A percentile compares a stretch with the other conserved stretches of the same genome.
phyloP scores from a whole-genome alignment of 2,329 filamentous ascomycete species.

The Sphaerostilbella broomeana region DNA sequence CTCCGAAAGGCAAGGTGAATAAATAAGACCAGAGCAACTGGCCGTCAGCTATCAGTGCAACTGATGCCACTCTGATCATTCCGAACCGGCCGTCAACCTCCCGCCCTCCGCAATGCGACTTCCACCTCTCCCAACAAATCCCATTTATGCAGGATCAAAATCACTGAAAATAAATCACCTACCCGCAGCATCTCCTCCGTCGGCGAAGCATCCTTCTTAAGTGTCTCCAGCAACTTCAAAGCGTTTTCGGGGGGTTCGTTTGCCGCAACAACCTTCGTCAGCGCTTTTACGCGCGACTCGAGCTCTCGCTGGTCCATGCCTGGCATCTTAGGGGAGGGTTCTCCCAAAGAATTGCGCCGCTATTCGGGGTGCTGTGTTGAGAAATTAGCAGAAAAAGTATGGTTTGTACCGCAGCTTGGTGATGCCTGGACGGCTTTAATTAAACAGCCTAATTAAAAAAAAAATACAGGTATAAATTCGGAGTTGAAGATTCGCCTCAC shows the following conservation, averaged over 20 bases:
- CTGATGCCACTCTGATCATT: background rate
- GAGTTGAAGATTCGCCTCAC: background rate
- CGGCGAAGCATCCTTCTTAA: slow-evolving; percentile 74
- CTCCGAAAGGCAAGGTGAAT: background rate
- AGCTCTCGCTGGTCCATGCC: slow-evolving; percentile 78
- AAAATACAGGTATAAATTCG: too few relatives aligned
- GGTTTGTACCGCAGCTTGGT: too few relatives aligned
- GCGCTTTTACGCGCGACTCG: slow-evolving; percentile 65
- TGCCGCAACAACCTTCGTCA: slow-evolving; percentile 69
- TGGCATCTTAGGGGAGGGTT: slow-evolving; percentile 14
- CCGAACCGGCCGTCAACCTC: background rate
- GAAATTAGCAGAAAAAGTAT: too few relatives aligned
- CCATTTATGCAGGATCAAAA: background rate
- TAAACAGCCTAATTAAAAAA: too few relatives aligned
- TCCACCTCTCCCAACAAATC: background rate
- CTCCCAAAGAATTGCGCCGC: too few relatives aligned
- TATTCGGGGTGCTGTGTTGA: too few relatives aligned
- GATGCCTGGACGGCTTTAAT: too few relatives aligned
- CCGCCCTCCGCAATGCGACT: too few relatives aligned
- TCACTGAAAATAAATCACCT: slow-evolving; percentile 16
- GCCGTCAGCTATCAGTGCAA: background rate
- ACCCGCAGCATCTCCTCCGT: slow-evolving; percentile 86
- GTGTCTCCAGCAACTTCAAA: slow-evolving; percentile 64
- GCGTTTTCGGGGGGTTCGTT: slow-evolving; percentile 70
- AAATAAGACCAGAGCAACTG: background rate